phyloP scores from a whole-genome alignment of 2,329 filamentous ascomycete species.

The Curvularia eragrostidis region DNA sequence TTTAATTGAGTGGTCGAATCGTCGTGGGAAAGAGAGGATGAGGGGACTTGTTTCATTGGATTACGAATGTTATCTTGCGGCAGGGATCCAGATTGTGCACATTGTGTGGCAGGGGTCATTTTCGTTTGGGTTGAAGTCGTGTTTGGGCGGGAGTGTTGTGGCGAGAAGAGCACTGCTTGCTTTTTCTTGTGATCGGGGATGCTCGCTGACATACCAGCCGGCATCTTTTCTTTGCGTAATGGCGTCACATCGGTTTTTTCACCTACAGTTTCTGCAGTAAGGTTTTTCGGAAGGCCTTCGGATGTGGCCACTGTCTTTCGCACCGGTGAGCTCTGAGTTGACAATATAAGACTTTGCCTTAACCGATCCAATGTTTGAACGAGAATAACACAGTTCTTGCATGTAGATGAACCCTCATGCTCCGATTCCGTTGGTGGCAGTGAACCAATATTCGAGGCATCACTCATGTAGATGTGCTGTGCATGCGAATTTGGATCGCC shows the following conservation, averaged over 20 bases:
- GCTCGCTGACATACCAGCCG: not conserved
- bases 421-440: not conserved
- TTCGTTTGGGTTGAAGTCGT: not conserved
- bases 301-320: not conserved
- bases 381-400: slow-evolving; percentile 36
- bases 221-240: not conserved
- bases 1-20: not conserved
- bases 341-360: slow-evolving; percentile 24
- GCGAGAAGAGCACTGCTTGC: not conserved
- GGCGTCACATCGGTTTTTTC: not conserved
- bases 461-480: slow-evolving; percentile 29
- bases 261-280: not conserved
- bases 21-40: not conserved
- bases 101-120: not conserved
- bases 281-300: not conserved
- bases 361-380: slow-evolving; percentile 33
- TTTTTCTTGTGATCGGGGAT: not conserved
- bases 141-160: not conserved
- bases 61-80: no score
- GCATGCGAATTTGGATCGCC: slow-evolving; percentile 18
- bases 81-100: not conserved
- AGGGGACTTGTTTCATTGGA: not conserved
- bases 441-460: not conserved
- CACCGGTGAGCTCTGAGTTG: slow-evolving; percentile 1
- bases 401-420: slow-evolving; percentile 7